Evolutionary conservation across 1,139 yeast genomes (phyloP).

Genomic region (Taphrina wiesneri): DNA sequence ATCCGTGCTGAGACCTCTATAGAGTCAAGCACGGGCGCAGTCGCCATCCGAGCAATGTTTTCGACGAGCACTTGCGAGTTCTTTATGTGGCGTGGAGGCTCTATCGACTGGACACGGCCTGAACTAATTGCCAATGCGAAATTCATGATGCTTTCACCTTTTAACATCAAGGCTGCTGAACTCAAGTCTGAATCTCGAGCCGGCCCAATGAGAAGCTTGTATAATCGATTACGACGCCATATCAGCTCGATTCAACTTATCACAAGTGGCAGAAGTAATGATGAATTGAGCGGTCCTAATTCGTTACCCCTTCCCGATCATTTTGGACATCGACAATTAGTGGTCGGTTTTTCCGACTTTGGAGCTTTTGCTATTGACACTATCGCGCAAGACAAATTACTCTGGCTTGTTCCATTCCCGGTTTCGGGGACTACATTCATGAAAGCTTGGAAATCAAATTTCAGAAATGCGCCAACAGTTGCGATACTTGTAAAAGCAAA

Average conservation of each 20-base stretch:
- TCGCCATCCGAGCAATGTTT: constrained; percentile 18
- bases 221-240: neutral
- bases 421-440: neutral
- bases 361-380: constrained; percentile 54
- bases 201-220: neutral
- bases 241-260: neutral
- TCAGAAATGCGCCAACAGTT: neutral
- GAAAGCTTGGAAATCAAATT: neutral
- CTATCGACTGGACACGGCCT: constrained; percentile 52
- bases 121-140: constrained; percentile 51
- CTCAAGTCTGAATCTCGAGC: neutral
- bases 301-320: constrained; percentile 40
- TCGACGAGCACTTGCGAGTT: constrained; percentile 21
- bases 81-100: constrained; percentile 22
- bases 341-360: constrained; percentile 51
- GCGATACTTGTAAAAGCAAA: neutral
- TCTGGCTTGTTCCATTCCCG: constrained; percentile 49
- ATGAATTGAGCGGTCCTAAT: neutral
- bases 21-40: neutral
- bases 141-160: constrained; percentile 46
- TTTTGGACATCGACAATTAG: constrained; percentile 56
- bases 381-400: constrained; percentile 45
- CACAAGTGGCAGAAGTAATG: neutral
- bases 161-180: neutral
- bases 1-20: constrained; percentile 6